Evolutionary conservation across 208 protist genomes (phyloP), one percentile per base, ranked within the genome.

Genomic region (Acanthamoeba lenticulata): DNA sequence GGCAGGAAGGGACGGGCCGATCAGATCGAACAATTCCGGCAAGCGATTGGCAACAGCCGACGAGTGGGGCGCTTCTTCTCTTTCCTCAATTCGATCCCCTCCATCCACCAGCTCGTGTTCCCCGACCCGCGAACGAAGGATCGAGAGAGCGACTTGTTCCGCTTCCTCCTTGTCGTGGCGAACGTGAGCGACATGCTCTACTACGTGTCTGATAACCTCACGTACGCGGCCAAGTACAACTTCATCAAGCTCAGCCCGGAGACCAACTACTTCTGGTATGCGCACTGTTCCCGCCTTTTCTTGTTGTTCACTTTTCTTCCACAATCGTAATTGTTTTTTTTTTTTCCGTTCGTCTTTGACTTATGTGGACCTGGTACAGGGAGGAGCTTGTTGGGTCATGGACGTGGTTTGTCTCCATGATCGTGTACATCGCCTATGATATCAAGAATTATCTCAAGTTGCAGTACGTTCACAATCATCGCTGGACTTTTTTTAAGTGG

Each of bases 171-270:
- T 42, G 45, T 86, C 11, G 44, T 86, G 24, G 77, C 77, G 42
- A 86, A 86, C 44, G 45, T 86, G 44, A 57, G 77, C 44, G 77
- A 86, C 77, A 86, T 86, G 77, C 19, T 86, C 45, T 86, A 86
- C 77, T 86, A 86, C 77, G 15, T 86, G 9, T 86, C 77, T 9
- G 77, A 86, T 42, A 86, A 86, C 44, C 34, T 86, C 29, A 86
- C 77, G 42, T 86, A 86, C 44, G 77, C 77, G n/a, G 77, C 77
- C 2, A 86, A 86, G 44, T 86, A 86, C 77, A 57, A 57, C 77
- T 86, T 86, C 44, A 86, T 86, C 77, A 86, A 86, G 77, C 77
- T 86, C 77, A 86, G 77, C 77, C 77, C 77, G 0, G 77, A 86
- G 44, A 57, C 77, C 29, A 86, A 86, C 77, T 86, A 86, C 77